Conservation (phyloP, 306 rosid genomes). For the Mimosa pudica region DNA sequence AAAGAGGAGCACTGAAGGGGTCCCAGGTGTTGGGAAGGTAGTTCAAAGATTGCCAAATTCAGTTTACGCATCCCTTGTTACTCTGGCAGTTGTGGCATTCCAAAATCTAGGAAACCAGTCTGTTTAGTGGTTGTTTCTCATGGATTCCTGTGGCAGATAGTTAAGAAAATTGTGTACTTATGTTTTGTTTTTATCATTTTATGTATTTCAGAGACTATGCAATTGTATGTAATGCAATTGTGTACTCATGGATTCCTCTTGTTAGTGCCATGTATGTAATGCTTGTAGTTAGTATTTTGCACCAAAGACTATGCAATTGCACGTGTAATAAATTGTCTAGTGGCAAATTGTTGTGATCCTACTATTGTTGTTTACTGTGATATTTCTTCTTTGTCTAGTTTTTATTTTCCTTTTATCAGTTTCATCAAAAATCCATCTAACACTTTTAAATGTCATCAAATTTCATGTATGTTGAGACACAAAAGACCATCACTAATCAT, state of each 20-base stretch:
- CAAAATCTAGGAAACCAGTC: slow-evolving; percentile 42
- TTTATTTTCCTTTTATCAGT: neutral
- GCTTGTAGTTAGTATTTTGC: neutral
- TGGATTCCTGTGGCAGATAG: slow-evolving; percentile 12
- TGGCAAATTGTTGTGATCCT: neutral
- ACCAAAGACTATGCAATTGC: neutral
- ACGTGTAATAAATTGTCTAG: neutral
- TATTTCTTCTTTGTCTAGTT: neutral
- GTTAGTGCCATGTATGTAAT: neutral
- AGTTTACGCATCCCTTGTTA: slow-evolving; percentile 68
- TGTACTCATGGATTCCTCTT: neutral
- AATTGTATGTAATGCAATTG: no score
- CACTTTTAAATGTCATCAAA: no score
- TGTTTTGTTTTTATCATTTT: neutral
- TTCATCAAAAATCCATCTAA: no score
- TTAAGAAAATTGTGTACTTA: neutral
- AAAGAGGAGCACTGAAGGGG: slow-evolving; percentile 84
- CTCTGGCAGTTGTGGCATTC: slow-evolving; percentile 57
- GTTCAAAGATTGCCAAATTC: slow-evolving; percentile 75
- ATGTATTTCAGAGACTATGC: neutral
- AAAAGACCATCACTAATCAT: no score
- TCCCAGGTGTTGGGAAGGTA: slow-evolving; percentile 77
- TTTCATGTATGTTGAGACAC: no score
- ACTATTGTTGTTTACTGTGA: neutral
- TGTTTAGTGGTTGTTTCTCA: slow-evolving; percentile 1